Evolutionary conservation across 169 alveolate genomes (phyloP).

Genomic region (Perkinsus marinus): DNA sequence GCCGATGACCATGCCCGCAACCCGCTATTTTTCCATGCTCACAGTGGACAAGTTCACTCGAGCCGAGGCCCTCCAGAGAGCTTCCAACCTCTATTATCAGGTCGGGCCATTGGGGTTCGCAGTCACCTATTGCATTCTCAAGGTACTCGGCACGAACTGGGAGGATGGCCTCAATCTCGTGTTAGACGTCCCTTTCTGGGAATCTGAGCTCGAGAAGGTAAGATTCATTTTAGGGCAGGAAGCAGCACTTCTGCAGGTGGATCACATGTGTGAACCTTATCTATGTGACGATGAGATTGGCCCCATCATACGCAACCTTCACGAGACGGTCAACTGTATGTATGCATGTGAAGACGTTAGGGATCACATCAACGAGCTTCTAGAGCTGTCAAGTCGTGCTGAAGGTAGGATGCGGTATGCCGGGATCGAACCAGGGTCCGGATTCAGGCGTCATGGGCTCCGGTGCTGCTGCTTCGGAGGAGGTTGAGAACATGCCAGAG

Average conservation of each 20-base stretch:
- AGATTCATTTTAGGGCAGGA: neutral
- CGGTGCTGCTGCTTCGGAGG: neutral
- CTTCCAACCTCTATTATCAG: neutral
- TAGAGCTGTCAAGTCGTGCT: neutral
- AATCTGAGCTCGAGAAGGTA: neutral
- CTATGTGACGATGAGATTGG: neutral
- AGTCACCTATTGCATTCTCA: too few relatives aligned
- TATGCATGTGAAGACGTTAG: conserved; percentile 6
- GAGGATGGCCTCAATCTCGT: conserved; percentile 3
- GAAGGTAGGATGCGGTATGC: neutral
- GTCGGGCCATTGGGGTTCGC: too few relatives aligned
- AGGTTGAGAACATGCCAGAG: neutral
- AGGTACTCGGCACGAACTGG: conserved; percentile 10
- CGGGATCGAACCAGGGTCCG: neutral
- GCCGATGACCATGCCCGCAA: neutral
- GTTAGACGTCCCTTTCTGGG: neutral
- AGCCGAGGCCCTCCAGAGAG: neutral
- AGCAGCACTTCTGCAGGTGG: neutral
- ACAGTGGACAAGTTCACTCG: neutral
- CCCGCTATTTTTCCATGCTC: neutral
- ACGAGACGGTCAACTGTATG: neutral
- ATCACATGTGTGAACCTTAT: neutral
- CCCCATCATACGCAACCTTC: neutral
- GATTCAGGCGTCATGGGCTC: neutral
- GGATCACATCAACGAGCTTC: neutral